These are phyloP conservation scores for Batrachochytrium dendrobatidis DNA, from an alignment of 371 early-diverging fungal genomes.

Conservation along the genomic window DNA sequence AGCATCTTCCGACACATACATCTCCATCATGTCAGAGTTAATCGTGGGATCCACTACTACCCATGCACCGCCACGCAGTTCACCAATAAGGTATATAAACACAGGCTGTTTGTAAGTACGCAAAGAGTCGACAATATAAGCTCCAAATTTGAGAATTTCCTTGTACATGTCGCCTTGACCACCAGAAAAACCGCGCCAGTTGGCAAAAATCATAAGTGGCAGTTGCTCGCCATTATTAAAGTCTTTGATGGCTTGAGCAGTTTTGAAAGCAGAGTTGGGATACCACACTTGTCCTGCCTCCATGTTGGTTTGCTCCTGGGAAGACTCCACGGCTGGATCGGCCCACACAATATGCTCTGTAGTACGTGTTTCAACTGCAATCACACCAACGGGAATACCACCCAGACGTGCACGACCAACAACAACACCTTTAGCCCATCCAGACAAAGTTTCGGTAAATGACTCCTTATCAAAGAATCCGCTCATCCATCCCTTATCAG, in stretches of 20 bases:
- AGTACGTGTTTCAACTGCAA: slow-evolving; percentile 91
- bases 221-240: slow-evolving; percentile 98
- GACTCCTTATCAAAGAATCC: slow-evolving; percentile 54
- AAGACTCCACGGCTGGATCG: slow-evolving; percentile 87
- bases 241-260: slow-evolving; percentile 96
- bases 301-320: slow-evolving; percentile 77
- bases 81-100: slow-evolving; percentile 95
- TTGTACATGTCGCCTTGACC: slow-evolving; percentile 98
- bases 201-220: slow-evolving; percentile 97
- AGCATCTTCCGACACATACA: slow-evolving; percentile 89
- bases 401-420: slow-evolving; percentile 94
- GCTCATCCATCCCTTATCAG: slow-evolving; percentile 61
- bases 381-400: slow-evolving; percentile 92
- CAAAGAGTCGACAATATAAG: slow-evolving; percentile 95
- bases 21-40: slow-evolving; percentile 95
- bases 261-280: slow-evolving; percentile 97
- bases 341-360: slow-evolving; percentile 89
- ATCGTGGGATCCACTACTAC: slow-evolving; percentile 98
- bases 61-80: slow-evolving; percentile 99
- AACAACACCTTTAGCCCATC: slow-evolving; percentile 85
- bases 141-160: slow-evolving; percentile 94
- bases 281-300: slow-evolving; percentile 98
- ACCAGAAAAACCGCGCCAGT: slow-evolving; percentile 99
- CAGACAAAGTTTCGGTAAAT: slow-evolving; percentile 73
- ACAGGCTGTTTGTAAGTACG: slow-evolving; percentile 90